phyloP scores from a whole-genome alignment of 2,329 filamentous ascomycete genomes.

The Aplosporella prunicola region DNA sequence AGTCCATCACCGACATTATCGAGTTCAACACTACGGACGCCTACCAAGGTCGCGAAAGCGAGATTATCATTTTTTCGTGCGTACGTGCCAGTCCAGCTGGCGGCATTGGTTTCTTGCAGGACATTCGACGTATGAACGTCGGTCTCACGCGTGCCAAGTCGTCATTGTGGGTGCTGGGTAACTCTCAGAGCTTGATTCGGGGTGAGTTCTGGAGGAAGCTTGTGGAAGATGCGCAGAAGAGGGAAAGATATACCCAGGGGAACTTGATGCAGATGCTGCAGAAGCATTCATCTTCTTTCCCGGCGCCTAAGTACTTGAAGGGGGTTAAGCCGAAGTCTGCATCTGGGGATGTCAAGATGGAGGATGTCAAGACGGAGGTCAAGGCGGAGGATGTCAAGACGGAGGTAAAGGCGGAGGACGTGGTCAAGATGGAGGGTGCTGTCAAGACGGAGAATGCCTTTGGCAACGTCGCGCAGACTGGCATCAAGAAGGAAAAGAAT shows the following conservation, averaged over 20 bases:
- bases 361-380: constrained; percentile 1
- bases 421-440: background rate
- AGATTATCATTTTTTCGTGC: constrained; percentile 98
- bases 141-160: constrained; percentile 94
- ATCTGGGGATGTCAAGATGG: constrained; percentile 1
- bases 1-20: constrained; percentile 63
- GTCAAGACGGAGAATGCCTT: background rate
- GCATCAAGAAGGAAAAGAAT: constrained; percentile 1
- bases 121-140: constrained; percentile 98
- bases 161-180: constrained; percentile 91
- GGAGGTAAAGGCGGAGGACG: constrained; percentile 1
- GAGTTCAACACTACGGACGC: constrained; percentile 99
- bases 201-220: constrained; percentile 87
- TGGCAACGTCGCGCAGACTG: background rate
- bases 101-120: constrained; percentile 97
- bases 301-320: constrained; percentile 16
- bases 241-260: constrained; percentile 68
- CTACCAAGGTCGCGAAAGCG: constrained; percentile 92
- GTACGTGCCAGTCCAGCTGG: constrained; percentile 84
- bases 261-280: constrained; percentile 48
- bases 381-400: constrained; percentile 1
- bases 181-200: constrained; percentile 74
- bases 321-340: background rate
- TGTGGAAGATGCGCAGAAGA: constrained; percentile 66
- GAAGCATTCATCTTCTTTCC: constrained; percentile 39